Percentiles rank a stretch among this genome's conserved stretches.
Evolutionary conservation across 768 basidiomycete species (phyloP).

Genomic region (Mycena pura): DNA sequence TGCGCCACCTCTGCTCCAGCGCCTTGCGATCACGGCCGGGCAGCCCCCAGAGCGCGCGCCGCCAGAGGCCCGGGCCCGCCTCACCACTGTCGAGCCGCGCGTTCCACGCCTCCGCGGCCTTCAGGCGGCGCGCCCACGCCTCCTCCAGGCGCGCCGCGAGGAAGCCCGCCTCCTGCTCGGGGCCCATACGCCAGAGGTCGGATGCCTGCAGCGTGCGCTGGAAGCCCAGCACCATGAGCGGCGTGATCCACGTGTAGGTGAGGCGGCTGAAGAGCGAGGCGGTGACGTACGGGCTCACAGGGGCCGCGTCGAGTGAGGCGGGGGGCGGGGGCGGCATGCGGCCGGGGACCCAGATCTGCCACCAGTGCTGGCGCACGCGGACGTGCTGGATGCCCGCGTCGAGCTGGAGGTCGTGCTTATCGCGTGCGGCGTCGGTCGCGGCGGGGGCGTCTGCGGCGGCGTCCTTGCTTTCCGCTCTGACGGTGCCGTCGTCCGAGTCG

Average conservation of each 20-base stretch:
- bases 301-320: constrained; percentile 59
- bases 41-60: constrained; percentile 48
- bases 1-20: constrained; percentile 51
- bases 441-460: too few species aligned
- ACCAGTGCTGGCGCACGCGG: constrained; percentile 54
- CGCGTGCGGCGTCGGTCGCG: too few species aligned
- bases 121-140: constrained; percentile 58
- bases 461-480: too few species aligned
- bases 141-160: constrained; percentile 61
- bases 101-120: constrained; percentile 62
- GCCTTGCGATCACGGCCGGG: constrained; percentile 31
- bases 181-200: constrained; percentile 75
- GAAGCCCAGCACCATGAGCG: constrained; percentile 69
- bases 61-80: constrained; percentile 45
- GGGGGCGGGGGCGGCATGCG: constrained; percentile 64
- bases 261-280: constrained; percentile 68
- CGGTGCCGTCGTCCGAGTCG: too few species aligned
- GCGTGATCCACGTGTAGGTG: constrained; percentile 71
- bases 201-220: constrained; percentile 76
- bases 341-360: constrained; percentile 65
- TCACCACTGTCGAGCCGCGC: constrained; percentile 43
- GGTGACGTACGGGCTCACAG: constrained; percentile 65
- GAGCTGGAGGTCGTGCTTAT: constrained; percentile 39
- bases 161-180: constrained; percentile 51
- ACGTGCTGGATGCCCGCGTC: constrained; percentile 47